phyloP scores from a whole-genome alignment of 1,284 basidiomycete species.

The Cerioporus squamosus region DNA sequence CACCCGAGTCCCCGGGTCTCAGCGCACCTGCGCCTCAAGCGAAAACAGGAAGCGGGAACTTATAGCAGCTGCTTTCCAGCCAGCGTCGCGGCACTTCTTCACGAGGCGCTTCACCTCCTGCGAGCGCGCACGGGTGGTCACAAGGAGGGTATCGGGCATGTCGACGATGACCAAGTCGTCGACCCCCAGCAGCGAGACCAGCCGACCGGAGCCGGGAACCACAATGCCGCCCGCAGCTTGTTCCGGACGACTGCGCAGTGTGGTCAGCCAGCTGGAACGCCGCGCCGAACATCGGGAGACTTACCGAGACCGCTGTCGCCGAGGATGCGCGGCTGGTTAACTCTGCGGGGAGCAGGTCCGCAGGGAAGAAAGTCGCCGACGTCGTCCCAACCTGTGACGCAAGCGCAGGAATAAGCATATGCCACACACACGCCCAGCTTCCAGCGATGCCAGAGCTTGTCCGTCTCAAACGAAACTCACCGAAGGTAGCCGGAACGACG shows the following conservation, averaged over 20 bases:
- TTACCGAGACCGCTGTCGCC: conserved; percentile 72
- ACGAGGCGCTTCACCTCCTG: conserved; percentile 85
- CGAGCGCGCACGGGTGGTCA: conserved; percentile 83
- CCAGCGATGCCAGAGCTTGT: background rate
- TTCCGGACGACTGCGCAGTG: conserved; percentile 65
- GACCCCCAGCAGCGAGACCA: conserved; percentile 80
- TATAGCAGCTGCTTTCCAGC: conserved; percentile 71
- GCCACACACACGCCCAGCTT: too few species aligned
- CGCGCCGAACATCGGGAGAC: conserved; percentile 27
- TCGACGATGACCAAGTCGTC: conserved; percentile 87
- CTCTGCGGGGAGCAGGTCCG: conserved; percentile 80
- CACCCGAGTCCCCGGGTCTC: background rate
- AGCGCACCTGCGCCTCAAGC: too few species aligned
- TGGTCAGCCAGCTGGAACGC: background rate
- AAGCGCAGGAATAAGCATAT: background rate
- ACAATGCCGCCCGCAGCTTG: conserved; percentile 86
- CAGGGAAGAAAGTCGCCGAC: conserved; percentile 86
- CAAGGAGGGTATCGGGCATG: conserved; percentile 83
- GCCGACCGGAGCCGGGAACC: conserved; percentile 81
- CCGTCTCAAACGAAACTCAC: conserved; percentile 44
- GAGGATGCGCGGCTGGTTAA: conserved; percentile 78
- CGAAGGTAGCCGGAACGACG: conserved; percentile 86
- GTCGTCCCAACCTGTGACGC: conserved; percentile 77
- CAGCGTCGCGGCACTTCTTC: conserved; percentile 73
- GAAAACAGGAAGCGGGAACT: background rate